Conservation (phyloP, 331 rosid species). For the Prunus yedoensis region DNA sequence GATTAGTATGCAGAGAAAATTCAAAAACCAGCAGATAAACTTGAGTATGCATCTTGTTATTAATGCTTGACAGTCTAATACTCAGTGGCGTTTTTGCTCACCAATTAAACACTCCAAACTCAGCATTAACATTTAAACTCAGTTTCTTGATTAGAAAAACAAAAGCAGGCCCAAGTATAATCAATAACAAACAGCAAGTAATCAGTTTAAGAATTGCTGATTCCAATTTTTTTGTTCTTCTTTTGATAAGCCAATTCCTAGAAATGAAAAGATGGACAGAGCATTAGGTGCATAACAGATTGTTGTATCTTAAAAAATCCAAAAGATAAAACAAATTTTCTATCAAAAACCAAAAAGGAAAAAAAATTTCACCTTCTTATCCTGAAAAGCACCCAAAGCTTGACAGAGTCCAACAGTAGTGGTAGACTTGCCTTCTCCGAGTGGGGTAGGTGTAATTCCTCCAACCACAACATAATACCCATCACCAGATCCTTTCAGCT, state of each 20-base stretch:
- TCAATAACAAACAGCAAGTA: background rate
- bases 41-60: background rate
- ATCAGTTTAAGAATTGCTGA: background rate
- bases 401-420: slow-evolving; percentile 97
- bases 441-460: slow-evolving; percentile 97
- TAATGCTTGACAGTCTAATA: background rate
- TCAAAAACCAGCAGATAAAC: background rate
- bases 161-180: background rate
- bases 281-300: no score
- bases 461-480: slow-evolving; percentile 98
- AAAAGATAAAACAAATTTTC: background rate
- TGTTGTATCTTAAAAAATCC: no score
- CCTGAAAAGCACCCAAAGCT: slow-evolving; percentile 97
- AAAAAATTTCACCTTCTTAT: slow-evolving; percentile 57
- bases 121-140: background rate
- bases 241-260: no score
- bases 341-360: background rate
- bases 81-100: background rate
- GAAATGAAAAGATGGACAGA: no score
- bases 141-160: background rate
- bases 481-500: slow-evolving; percentile 59
- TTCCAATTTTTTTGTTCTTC: no score
- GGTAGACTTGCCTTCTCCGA: slow-evolving; percentile 97
- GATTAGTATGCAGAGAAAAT: background rate
- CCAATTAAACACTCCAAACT: background rate